Conservation (phyloP, 139 green algal genomes). For the Coelastrella sp. region DNA sequence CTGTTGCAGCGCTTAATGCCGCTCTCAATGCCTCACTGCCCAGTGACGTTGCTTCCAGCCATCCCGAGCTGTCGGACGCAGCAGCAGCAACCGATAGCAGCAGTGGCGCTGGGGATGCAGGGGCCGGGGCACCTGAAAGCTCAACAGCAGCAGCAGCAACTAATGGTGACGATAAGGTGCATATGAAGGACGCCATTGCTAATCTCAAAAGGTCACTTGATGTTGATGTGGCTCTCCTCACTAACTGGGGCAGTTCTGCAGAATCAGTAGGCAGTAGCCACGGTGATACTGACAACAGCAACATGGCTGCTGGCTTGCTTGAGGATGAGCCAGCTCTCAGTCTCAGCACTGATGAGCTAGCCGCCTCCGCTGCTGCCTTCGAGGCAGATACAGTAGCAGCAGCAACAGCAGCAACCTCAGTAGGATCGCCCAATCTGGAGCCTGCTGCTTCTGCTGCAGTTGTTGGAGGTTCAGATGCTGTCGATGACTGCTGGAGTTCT, state of each 20-base stretch:
- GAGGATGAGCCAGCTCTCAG: neutral
- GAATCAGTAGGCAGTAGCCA: neutral
- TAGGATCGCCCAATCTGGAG: neutral
- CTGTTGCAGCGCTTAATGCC: slow-evolving; percentile 32
- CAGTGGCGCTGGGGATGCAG: neutral
- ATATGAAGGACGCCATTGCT: slow-evolving; percentile 15
- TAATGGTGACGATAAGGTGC: neutral
- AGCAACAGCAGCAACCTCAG: neutral
- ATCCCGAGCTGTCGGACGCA: slow-evolving; percentile 1
- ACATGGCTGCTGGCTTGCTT: neutral
- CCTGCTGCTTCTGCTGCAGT: neutral
- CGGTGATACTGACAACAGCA: neutral
- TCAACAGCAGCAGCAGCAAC: neutral
- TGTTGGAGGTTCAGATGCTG: neutral
- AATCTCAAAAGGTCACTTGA: slow-evolving; percentile 17
- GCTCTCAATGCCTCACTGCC: neutral
- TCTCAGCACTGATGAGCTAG: neutral
- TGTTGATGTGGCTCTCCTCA: slow-evolving; percentile 6
- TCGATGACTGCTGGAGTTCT: neutral
- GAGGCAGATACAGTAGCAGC: neutral
- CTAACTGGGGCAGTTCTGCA: neutral
- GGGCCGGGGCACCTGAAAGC: neutral
- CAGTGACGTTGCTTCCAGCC: neutral
- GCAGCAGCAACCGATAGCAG: slow-evolving; percentile 20
- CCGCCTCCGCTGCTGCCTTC: neutral